Evolutionary conservation across 805 yeast species (phyloP).

Genomic region (Cyberlindnera euphorbiae): DNA sequence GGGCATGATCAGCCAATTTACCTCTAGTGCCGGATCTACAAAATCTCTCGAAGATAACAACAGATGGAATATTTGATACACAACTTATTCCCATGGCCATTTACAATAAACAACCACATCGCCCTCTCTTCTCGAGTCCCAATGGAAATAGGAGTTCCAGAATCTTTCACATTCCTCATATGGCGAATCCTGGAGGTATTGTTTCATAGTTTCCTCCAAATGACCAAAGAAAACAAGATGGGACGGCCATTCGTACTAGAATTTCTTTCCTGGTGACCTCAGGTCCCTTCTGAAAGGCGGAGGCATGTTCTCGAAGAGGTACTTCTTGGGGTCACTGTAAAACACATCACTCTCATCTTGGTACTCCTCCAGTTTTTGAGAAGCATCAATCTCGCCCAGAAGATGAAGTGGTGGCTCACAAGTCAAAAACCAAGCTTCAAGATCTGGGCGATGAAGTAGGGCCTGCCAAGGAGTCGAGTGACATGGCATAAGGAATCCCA

Average conservation of each 20-base stretch:
- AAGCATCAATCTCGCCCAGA: conserved; percentile 27
- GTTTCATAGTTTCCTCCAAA: conserved; percentile 42
- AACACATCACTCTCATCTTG: conserved; percentile 85
- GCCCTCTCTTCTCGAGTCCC: conserved; percentile 79
- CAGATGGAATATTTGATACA: not conserved
- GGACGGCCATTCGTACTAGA: conserved; percentile 58
- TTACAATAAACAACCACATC: conserved; percentile 62
- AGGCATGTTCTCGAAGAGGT: conserved; percentile 52
- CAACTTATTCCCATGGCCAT: conserved; percentile 31
- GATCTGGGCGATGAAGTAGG: conserved; percentile 57
- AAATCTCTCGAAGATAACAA: not conserved
- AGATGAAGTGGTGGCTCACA: conserved; percentile 82
- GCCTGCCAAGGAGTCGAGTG: conserved; percentile 97
- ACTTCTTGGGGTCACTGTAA: conserved; percentile 60
- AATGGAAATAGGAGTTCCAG: conserved; percentile 79
- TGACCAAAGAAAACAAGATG: conserved; percentile 71
- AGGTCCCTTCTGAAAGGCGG: conserved; percentile 24
- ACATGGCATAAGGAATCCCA: conserved; percentile 91
- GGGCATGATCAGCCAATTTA: conserved; percentile 11
- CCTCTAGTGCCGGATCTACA: too few species aligned
- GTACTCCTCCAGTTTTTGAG: conserved; percentile 40
- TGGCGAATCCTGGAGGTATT: conserved; percentile 34
- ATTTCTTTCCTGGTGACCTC: conserved; percentile 25
- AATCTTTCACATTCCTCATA: conserved; percentile 49
- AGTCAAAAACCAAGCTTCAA: conserved; percentile 68